Evolutionary conservation across 345 rosid species (phyloP), one percentile per base, ranked within the genome.

Genomic region (Populus nigra): DNA sequence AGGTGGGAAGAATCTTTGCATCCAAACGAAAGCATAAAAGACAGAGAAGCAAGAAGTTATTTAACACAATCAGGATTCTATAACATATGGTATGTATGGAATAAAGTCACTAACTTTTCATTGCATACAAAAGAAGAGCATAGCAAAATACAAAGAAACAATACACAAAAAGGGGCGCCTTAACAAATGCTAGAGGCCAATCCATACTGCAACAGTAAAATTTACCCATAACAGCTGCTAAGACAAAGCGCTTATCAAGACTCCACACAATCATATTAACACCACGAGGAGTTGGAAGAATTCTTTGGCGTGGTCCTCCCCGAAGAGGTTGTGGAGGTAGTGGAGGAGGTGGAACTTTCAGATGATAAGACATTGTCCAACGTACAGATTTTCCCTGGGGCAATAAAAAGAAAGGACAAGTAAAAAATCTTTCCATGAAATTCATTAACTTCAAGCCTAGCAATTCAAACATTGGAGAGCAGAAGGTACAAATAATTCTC

Each of bases 201-300:
- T 47, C 50, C 50, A 47, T 47, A 47, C 11, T 13, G 50, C 18
- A 47, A 47, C 17, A 47, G 18, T 12, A 20, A 41, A 62, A 23
- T 50, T 72, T 92, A 96, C 99, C 99, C 98, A 96, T 96, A 59
- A 92, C 92, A 80, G 99, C 99, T 57, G 99, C 99, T 82, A 96
- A 98, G 75, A 96, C 99, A 81, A 96, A 96, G 75, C 99, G 96
- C 82, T 96, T 96, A 84, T 96, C 99, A 78, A 96, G 90, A 87
- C 99, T 96, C 99, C 99, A 96, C 61, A 89, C 83, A 74, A 94
- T 90, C 99, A 94, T 96, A 85, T 92, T 96, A 72, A 96, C 99
- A 82, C 99, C 99, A 45, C 98, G 99, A 47, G 97, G 99, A 77
- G 97, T 96, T 69, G 99, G 99, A 77, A 94, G 91, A 77, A 92